Conservation (phyloP, 2,329 filamentous ascomycete species). For the Fusarium brevicatenulatum region DNA sequence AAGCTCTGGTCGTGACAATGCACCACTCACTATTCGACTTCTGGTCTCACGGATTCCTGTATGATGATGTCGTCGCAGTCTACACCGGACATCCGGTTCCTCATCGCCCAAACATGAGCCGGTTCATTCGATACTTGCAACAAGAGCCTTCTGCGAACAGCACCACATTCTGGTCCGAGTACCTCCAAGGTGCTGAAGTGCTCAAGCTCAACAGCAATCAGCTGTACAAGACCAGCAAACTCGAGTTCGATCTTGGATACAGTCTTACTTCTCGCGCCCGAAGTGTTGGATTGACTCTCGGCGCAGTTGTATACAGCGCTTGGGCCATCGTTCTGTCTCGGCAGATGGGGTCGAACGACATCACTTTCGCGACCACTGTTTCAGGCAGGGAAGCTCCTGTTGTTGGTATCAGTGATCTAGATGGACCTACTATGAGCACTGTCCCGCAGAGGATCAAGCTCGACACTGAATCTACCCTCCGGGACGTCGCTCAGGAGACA, state of each 20-base stretch:
- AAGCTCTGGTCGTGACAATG: slow-evolving; percentile 43
- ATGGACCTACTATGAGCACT: slow-evolving; percentile 28
- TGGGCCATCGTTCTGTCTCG: slow-evolving; percentile 28
- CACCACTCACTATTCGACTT: slow-evolving; percentile 50
- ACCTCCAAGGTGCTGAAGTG: background rate
- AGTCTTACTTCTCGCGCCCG: background rate
- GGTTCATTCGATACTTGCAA: slow-evolving; percentile 2
- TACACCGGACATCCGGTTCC: background rate
- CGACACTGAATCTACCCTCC: slow-evolving; percentile 37
- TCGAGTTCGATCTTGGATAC: background rate
- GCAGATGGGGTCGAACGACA: slow-evolving; percentile 1
- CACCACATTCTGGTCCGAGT: slow-evolving; percentile 1
- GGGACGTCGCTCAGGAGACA: slow-evolving; percentile 11
- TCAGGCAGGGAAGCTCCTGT: slow-evolving; percentile 30
- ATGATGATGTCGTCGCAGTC: slow-evolving; percentile 35
- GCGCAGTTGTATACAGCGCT: slow-evolving; percentile 26
- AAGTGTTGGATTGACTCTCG: slow-evolving; percentile 2
- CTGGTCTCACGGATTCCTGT: slow-evolving; percentile 47
- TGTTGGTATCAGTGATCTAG: slow-evolving; percentile 1
- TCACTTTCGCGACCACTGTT: slow-evolving; percentile 30
- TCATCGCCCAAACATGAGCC: background rate
- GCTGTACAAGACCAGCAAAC: background rate
- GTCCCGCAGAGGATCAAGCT: slow-evolving; percentile 41
- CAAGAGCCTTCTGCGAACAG: background rate
- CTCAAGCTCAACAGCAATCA: slow-evolving; percentile 12